These are phyloP conservation scores for Pseudoscleropodium purum DNA, from an alignment of 225 moss, liverwort and hornwort species.

Conservation along the genomic window DNA sequence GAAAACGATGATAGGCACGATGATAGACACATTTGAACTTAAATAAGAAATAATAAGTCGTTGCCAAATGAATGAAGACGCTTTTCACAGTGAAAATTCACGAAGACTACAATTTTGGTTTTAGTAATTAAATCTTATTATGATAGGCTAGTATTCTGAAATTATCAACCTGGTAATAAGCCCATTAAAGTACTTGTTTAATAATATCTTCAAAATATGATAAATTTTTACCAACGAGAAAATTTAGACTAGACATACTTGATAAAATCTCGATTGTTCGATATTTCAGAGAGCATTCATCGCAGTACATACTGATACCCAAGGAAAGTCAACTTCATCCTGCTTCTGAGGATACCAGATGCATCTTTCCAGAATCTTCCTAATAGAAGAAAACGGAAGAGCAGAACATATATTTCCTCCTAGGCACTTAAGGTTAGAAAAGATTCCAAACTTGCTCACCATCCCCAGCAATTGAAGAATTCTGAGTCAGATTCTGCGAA, in stretches of 20 bases:
- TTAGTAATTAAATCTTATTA: neutral
- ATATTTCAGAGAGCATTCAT: neutral
- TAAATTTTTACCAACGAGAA: neutral
- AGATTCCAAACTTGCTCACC: slow-evolving; percentile 29
- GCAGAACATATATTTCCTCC: neutral
- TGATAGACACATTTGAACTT: neutral
- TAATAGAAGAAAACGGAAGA: neutral
- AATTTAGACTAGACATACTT: neutral
- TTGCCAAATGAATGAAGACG: neutral
- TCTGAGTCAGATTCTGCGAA: slow-evolving; percentile 49
- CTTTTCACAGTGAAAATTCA: neutral
- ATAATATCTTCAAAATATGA: neutral
- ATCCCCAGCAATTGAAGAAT: slow-evolving; percentile 32
- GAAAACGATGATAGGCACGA: neutral
- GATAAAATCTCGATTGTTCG: neutral
- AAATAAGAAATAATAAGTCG: neutral
- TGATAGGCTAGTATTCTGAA: neutral
- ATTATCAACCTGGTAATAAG: neutral
- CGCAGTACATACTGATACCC: neutral
- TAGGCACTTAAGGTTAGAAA: neutral
- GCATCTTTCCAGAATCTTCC: neutral
- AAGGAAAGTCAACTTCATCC: neutral
- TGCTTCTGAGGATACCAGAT: neutral
- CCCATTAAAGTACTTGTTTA: neutral
- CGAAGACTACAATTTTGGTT: neutral